Conservation (phyloP, 768 basidiomycete genomes). For the Panaeolus cyanescens region DNA sequence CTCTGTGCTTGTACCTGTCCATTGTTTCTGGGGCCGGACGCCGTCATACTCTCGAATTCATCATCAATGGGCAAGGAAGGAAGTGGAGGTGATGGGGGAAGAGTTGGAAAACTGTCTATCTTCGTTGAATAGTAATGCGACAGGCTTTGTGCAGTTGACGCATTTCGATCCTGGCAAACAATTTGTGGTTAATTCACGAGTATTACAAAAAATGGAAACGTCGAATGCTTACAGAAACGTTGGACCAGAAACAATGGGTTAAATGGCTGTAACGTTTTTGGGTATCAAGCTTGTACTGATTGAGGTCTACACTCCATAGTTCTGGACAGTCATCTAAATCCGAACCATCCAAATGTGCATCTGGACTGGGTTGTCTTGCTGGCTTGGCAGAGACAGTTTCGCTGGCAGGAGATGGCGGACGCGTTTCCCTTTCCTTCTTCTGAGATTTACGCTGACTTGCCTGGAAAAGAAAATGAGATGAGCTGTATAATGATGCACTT, state of each 20-base stretch:
- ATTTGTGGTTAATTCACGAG: slow-evolving; percentile 2
- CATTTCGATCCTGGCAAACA: slow-evolving; percentile 66
- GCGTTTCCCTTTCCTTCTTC: slow-evolving; percentile 29
- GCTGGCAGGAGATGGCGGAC: slow-evolving; percentile 26
- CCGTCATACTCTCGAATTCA: slow-evolving; percentile 27
- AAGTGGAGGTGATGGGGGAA: slow-evolving; percentile 33
- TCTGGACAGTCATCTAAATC: slow-evolving; percentile 84
- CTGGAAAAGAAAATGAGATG: slow-evolving; percentile 9
- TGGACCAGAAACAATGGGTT: slow-evolving; percentile 72
- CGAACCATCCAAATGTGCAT: slow-evolving; percentile 60
- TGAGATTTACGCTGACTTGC: slow-evolving; percentile 26
- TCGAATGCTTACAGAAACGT: slow-evolving; percentile 51
- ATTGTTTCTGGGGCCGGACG: slow-evolving; percentile 23
- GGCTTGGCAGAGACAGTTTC: slow-evolving; percentile 28
- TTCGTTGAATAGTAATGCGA: slow-evolving; percentile 59
- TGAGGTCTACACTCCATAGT: slow-evolving; percentile 71
- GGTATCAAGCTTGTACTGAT: slow-evolving; percentile 70
- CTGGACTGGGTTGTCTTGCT: slow-evolving; percentile 34
- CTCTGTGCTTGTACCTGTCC: slow-evolving; percentile 31
- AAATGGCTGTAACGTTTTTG: slow-evolving; percentile 74
- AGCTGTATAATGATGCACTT: slow-evolving; percentile 4
- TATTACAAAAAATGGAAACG: neutral
- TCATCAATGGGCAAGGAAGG: slow-evolving; percentile 25
- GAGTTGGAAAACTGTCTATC: slow-evolving; percentile 46
- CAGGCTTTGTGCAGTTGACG: slow-evolving; percentile 56